Base-by-base conservation (phyloP, 192 early-diverging fungal species). In the Gaertneriomyces semiglobifer region DNA sequence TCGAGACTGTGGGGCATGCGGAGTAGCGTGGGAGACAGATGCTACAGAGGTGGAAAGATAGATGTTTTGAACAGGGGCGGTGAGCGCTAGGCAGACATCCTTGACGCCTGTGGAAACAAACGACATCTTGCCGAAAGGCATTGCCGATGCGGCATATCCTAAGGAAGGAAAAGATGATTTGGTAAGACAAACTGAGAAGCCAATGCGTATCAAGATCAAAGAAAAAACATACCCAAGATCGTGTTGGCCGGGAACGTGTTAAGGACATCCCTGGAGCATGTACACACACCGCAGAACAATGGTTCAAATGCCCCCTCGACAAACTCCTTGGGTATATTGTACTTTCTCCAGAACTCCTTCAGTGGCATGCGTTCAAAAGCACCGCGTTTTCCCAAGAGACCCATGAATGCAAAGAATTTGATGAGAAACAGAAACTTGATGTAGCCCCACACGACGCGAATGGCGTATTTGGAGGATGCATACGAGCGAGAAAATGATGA, bases 121-220 rank as follows among this genome's bases (percentile, higher is more conserved):
- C 6, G 77, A 79, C 77, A 81, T 79, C 42, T 64, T 65, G 7
- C 75, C 77, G 47, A 80, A 74, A 4, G 80, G 77, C 58, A 79
- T 61, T 16, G 71, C 66, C 7, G 65, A 51, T 8, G 71, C 73
- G 20, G 66, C 66, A 55, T 74, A 81, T 47, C 79, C 77, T 79
- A 47, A 9, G 12, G 56, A 48, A 11, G 11, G 11, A 44, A 33
- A 12, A 9, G 51, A 44, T 25, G 7, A 66, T 54, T 11, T 1
- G 7, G n/a, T 44, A 46, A n/a, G 39, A 14, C 25, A 33, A 33
- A 33, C 25, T 33, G 25, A 33, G 25, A 33, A 33, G 25, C 25
- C 1, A 1, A 33, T 33, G 25, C 25, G 25, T 33, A 33, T 33
- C 25, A 33, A 33, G 0, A 33, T 33, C 25, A 33, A 33, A 44